Evolutionary conservation across 257 asterid species (phyloP).

Genomic region (Solanum appendiculatum): DNA sequence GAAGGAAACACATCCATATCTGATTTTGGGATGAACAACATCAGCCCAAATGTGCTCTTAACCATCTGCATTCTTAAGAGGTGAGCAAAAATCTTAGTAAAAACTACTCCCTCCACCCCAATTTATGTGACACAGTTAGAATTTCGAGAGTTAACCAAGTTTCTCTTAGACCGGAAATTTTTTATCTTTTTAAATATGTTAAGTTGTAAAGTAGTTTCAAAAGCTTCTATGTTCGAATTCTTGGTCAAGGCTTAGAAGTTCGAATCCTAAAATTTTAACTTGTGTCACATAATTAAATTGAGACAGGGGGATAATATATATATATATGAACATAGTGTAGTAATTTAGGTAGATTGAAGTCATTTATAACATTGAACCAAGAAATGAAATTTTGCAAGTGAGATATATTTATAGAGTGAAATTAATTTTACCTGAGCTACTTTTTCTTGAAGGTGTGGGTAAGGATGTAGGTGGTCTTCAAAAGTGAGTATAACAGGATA

Average conservation of each 20-base stretch:
- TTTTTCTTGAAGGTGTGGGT: slow-evolving; percentile 14
- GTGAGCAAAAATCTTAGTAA: neutral
- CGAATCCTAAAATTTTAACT: neutral
- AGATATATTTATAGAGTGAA: neutral
- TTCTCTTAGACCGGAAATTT: neutral
- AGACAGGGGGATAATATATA: neutral
- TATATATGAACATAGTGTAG: neutral
- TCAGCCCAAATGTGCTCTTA: neutral
- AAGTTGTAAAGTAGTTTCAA: neutral
- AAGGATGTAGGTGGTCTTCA: slow-evolving; percentile 16
- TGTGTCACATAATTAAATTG: neutral
- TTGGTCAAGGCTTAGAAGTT: no score
- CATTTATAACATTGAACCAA: neutral
- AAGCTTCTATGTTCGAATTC: neutral
- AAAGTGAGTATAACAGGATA: slow-evolving; percentile 21
- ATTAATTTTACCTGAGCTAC: slow-evolving; percentile 7
- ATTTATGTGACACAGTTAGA: neutral
- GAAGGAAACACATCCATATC: slow-evolving; percentile 8
- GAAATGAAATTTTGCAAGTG: neutral
- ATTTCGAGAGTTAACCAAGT: neutral
- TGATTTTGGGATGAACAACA: slow-evolving; percentile 10
- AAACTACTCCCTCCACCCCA: neutral
- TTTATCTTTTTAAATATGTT: neutral
- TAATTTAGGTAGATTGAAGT: neutral
- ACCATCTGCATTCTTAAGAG: slow-evolving; percentile 9